Evolutionary conservation across 2,329 filamentous ascomycete genomes (phyloP), one percentile per base, ranked within the genome.

Genomic region (Diaporthe velutina): DNA sequence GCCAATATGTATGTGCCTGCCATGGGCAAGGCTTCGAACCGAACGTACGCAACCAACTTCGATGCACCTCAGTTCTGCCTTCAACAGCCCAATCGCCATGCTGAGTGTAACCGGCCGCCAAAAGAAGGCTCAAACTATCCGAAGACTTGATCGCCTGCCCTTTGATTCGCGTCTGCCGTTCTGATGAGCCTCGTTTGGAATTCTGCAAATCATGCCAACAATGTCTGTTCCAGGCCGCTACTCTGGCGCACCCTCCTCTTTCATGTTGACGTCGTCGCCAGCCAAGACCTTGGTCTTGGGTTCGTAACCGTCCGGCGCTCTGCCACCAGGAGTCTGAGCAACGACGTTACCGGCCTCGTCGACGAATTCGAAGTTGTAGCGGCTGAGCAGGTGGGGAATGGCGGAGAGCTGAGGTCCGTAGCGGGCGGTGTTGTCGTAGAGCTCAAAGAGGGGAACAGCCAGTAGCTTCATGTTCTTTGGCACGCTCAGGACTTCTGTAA

Each of bases 401-500:
- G 97, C 97, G 1, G 96, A 98, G 22, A 99, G 91, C 83, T 99
- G 97, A 6, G 97, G 97, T 0, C 97, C 97, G 82, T 99, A 99
- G 75, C 97, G 90, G 17, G 93, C 94, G 0, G 95, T 98, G 84
- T 99, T 99, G 81, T 99, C 97, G 87, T 99, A 99, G 52, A 99
- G 91, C 86, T 99, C 97, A 85, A 98, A 98, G 0, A 99, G 89
- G 0, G 97, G 97, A 1, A 99, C 97, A 1, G 97, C 97, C 54
- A 99, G 93, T 33, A 99, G 92, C 84, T 99, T 99, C 97, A 99
- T 98, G 86, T 99, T 99, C 87, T 99, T 99, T 0, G 97, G 97
- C 12, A 99, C 97, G 80, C 94, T 97, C 57, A 99, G 90, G 19
- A 98, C 94, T 86, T 98, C 95, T 98, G 83, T 73, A 10, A 13